Conservation (phyloP, 306 rosid genomes). For the Lupinus albus region DNA sequence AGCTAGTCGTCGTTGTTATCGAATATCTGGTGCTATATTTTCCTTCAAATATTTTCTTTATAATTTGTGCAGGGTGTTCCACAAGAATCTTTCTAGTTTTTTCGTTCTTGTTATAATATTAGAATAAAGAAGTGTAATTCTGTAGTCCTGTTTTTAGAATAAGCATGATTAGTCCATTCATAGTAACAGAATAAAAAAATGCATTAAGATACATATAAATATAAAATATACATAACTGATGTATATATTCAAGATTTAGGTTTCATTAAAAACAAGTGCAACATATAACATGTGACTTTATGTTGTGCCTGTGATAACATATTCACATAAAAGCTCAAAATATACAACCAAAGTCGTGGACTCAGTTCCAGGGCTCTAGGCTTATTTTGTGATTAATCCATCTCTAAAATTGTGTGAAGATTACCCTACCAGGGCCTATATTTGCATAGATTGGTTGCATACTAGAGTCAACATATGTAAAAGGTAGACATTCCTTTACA, state of each 20-base stretch:
- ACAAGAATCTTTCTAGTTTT: no score
- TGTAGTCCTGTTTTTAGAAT: no score
- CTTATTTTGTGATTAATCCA: not conserved
- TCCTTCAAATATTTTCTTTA: conserved; percentile 37
- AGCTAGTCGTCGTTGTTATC: conserved; percentile 13
- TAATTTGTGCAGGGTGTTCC: no score
- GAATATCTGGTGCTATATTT: not conserved
- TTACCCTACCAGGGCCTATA: conserved; percentile 8
- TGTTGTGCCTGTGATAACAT: not conserved
- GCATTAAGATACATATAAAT: no score
- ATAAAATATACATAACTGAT: no score
- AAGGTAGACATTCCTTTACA: not conserved
- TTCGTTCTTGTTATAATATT: no score
- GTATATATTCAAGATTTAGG: not conserved
- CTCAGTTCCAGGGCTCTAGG: conserved; percentile 13
- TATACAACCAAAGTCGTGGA: not conserved
- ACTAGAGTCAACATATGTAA: conserved; percentile 20
- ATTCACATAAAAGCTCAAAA: conserved; percentile 3
- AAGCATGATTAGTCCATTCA: no score
- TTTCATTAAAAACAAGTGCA: conserved; percentile 18
- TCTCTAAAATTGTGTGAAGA: conserved; percentile 18
- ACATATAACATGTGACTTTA: conserved; percentile 8
- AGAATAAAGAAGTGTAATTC: no score
- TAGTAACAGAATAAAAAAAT: no score
- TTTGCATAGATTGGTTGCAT: conserved; percentile 22